Evolutionary conservation across 1,284 basidiomycete genomes (phyloP).

Genomic region (Spongiforma sp.): DNA sequence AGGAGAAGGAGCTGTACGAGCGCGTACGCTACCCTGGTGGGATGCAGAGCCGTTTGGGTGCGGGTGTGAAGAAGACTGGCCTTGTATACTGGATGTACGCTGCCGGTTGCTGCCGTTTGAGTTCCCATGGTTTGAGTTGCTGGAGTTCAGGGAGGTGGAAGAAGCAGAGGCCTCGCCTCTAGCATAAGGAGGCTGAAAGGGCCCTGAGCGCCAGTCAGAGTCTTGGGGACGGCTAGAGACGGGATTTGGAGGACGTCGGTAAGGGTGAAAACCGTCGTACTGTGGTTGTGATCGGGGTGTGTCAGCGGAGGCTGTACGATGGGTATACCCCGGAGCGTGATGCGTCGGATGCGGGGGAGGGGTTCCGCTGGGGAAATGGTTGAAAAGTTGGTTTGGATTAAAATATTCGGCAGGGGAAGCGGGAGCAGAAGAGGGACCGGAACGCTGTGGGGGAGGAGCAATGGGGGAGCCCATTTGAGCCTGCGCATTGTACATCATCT

Average conservation of each 20-base stretch:
- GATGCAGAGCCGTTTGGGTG: constrained; percentile 42
- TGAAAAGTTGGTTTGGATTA: constrained; percentile 61
- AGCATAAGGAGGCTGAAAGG: constrained; percentile 69
- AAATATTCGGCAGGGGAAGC: constrained; percentile 55
- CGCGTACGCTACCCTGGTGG: constrained; percentile 41
- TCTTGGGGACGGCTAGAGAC: constrained; percentile 41
- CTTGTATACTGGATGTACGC: constrained; percentile 67
- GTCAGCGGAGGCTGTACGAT: constrained; percentile 37
- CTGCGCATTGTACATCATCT: constrained; percentile 70
- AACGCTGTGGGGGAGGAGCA: constrained; percentile 38
- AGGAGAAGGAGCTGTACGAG: constrained; percentile 30
- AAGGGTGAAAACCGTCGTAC: constrained; percentile 77
- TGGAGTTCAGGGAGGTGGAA: constrained; percentile 74
- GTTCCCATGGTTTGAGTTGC: constrained; percentile 48
- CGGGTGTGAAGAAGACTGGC: constrained; percentile 42
- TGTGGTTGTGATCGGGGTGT: constrained; percentile 39
- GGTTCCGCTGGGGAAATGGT: constrained; percentile 70
- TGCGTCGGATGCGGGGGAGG: constrained; percentile 62
- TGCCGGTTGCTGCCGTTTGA: constrained; percentile 43
- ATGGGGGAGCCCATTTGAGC: constrained; percentile 47
- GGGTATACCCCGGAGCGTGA: constrained; percentile 44
- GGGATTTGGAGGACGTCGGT: constrained; percentile 66
- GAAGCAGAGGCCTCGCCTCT: constrained; percentile 78
- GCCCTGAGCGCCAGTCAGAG: constrained; percentile 54
- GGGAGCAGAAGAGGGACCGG: constrained; percentile 40